Conservation (phyloP, 495 filamentous ascomycete species). For the Parmelia sp. region DNA sequence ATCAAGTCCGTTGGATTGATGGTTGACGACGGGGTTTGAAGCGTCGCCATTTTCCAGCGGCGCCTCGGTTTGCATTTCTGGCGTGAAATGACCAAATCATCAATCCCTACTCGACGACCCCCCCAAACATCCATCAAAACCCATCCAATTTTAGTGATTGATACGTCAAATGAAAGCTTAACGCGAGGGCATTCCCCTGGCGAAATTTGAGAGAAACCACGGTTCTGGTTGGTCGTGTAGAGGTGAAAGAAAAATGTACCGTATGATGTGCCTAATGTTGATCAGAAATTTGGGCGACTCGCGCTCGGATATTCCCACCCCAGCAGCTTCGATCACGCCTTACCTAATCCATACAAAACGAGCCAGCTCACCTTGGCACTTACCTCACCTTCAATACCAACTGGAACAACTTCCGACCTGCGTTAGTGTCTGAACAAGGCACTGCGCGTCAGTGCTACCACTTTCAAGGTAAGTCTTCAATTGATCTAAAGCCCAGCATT, state of each 20-base stretch:
- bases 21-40: conserved; percentile 39
- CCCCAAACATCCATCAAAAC: conserved; percentile 61
- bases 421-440: background rate
- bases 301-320: conserved; percentile 19
- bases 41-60: conserved; percentile 39
- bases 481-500: background rate
- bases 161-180: conserved; percentile 58
- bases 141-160: conserved; percentile 54
- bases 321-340: conserved; percentile 20
- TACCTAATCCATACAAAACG: conserved; percentile 14
- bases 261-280: conserved; percentile 22
- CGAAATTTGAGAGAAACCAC: conserved; percentile 56
- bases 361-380: background rate
- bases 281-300: conserved; percentile 20
- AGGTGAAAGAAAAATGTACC: conserved; percentile 21
- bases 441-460: conserved; percentile 3
- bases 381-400: background rate
- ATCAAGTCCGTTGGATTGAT: conserved; percentile 29
- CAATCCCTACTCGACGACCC: conserved; percentile 47
- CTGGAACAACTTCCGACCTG: background rate
- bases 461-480: background rate
- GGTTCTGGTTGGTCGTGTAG: conserved; percentile 26
- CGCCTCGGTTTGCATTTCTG: conserved; percentile 56
- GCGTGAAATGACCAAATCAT: conserved; percentile 42
- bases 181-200: conserved; percentile 43